Evolutionary conservation across 2,329 filamentous ascomycete genomes (phyloP).

Genomic region (Penicillium sp.): DNA sequence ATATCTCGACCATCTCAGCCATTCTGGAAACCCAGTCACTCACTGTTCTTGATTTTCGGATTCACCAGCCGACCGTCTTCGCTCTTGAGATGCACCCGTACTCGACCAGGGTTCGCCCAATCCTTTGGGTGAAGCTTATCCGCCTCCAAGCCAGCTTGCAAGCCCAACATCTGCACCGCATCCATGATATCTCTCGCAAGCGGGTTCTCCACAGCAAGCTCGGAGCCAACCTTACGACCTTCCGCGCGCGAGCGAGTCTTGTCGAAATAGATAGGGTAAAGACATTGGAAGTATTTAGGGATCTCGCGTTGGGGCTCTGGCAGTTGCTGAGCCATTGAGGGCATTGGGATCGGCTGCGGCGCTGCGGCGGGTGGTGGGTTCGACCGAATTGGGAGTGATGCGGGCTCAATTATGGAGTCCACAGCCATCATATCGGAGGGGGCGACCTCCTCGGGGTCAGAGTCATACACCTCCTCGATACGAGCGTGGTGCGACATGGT

Average conservation of each 20-base stretch:
- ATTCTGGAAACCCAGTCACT: conserved; percentile 28
- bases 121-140: conserved; percentile 93
- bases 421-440: conserved; percentile 61
- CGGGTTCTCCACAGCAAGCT: conserved; percentile 78
- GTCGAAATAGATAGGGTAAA: conserved; percentile 98
- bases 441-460: conserved; percentile 86
- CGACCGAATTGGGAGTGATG: conserved; percentile 2
- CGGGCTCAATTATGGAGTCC: conserved; percentile 42
- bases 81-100: conserved; percentile 71
- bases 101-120: conserved; percentile 93
- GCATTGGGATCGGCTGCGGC: not conserved
- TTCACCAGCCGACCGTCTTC: conserved; percentile 54
- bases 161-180: conserved; percentile 71
- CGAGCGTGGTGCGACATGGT: conserved; percentile 76
- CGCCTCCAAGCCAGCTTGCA: conserved; percentile 74
- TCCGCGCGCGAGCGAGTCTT: conserved; percentile 64
- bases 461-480: conserved; percentile 91
- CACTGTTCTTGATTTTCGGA: conserved; percentile 64
- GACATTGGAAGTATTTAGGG: conserved; percentile 77
- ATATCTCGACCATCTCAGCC: not conserved
- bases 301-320: conserved; percentile 54
- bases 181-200: conserved; percentile 86
- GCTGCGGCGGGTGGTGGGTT: conserved; percentile 10
- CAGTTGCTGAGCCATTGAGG: conserved; percentile 4
- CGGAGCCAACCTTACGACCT: conserved; percentile 74